Base-by-base conservation (phyloP, 257 asterid species). In the Lycium ferocissimum region DNA sequence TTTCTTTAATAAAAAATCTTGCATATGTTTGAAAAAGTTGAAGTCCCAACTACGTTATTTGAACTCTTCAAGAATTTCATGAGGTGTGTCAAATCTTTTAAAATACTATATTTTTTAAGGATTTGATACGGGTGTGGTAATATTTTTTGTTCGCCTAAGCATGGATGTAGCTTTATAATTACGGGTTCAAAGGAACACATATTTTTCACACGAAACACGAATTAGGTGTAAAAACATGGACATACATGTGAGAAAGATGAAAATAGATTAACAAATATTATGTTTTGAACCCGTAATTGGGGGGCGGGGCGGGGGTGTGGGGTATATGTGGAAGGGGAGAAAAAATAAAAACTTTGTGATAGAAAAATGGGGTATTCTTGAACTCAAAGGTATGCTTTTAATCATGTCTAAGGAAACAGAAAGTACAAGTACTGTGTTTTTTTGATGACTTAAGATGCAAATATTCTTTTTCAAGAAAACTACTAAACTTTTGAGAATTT, bases 371-470 rank as follows among this genome's bases (percentile, higher is more conserved):
- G 82, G 88, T 35, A 86, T 85, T 84, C 94, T 91, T 92, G 80
- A 75, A 76, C 26, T 83, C 76, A 85, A 90, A 92, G 92, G 66
- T 26, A 91, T 88, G 85, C 91, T 83, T 83, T 83, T 72, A 79
- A 76, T 84, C 88, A 56, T 71, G 82, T 6, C n/a, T 26, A 33
- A 86, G 85, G 86, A 87, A 78, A 86, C 66, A 86, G 22, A 62
- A 86, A 85, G 84, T 62, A 69, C n/a, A 57, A 75, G 80, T 49
- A 51, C 1, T 20, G 33, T 12, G 71, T 80, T 75, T 1, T 62
- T 54, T 73, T 49, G 35, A 85, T 76, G 84, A 85, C 87, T 85
- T 83, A 26, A 76, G 82, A 37, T 58, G 85, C 86, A 89, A 84
- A 70, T 57, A 86, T 87, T 84, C 89, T 85, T 86, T 88, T 38